phyloP scores from a whole-genome alignment of 2,329 filamentous ascomycete genomes.

The Diaporthe eres region DNA sequence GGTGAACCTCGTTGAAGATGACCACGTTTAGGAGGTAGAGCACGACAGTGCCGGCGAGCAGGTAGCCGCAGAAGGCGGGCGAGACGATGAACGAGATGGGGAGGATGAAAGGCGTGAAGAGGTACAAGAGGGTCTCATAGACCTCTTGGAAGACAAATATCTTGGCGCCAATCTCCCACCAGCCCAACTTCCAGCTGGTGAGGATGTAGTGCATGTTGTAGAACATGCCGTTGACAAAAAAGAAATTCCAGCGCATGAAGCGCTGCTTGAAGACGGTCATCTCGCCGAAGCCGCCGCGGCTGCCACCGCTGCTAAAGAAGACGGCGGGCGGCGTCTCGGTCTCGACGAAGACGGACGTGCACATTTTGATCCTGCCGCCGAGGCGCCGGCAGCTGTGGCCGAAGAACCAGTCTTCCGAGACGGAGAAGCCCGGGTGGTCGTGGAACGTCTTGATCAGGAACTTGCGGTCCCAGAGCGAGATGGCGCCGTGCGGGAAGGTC shows the following conservation, averaged over 20 bases:
- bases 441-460: conserved; percentile 61
- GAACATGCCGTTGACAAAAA: conserved; percentile 63
- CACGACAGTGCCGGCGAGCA: conserved; percentile 54
- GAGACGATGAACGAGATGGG: conserved; percentile 60
- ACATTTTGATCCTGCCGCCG: conserved; percentile 63
- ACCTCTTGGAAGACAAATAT: conserved; percentile 64
- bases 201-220: conserved; percentile 63
- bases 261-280: conserved; percentile 67
- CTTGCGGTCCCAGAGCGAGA: conserved; percentile 63
- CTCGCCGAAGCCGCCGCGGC: conserved; percentile 64
- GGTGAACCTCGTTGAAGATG: conserved; percentile 64
- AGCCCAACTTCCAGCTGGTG: conserved; percentile 61
- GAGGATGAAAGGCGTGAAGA: conserved; percentile 60
- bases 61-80: conserved; percentile 54
- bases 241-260: conserved; percentile 67
- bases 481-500: conserved; percentile 66
- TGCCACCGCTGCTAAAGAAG: conserved; percentile 56
- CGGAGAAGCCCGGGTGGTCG: conserved; percentile 63
- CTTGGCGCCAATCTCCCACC: conserved; percentile 64
- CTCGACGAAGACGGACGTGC: conserved; percentile 64
- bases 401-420: conserved; percentile 68
- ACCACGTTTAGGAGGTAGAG: conserved; percentile 60
- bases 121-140: conserved; percentile 61
- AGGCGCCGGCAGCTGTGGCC: conserved; percentile 60
- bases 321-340: conserved; percentile 62